Evolutionary conservation across 768 basidiomycete genomes (phyloP), one percentile per base, ranked within the genome.

Genomic region (Suillus alpinus): DNA sequence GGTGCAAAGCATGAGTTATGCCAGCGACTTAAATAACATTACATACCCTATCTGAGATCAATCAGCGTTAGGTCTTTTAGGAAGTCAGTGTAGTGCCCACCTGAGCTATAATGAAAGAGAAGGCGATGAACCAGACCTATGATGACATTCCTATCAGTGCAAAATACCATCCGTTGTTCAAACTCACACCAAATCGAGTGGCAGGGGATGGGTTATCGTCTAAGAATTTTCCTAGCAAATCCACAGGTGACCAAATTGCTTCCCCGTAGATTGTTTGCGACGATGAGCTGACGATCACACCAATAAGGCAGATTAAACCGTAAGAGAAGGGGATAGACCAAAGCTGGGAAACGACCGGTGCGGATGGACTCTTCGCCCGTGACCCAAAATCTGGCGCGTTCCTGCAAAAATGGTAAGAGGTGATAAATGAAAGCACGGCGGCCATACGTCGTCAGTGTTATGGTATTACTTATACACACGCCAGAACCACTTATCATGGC

Each of bases 391-490:
- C 86, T 34, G 84, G 85, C 0, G 84, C 86, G 67, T 87, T 87
- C 20, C 83, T 86, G 53, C 40, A 40, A 7, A 29, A 9, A 32
- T 58, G n/a, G 16, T 37, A 59, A 43, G 59, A 60, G 10, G 49
- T 9, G 6, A 52, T 41, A 36, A 29, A 43, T 44, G 26, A 62
- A 36, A 47, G 39, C 20, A 57, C 13, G 9, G 14, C 55, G 39
- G 6, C 70, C 80, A 51, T 77, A 84, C 82, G 83, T 84, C 65
- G 87, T 77, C 60, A 89, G 78, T 12, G 87, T 88, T 39, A 83
- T 84, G 85, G 88, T 85, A 74, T 89, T 90, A 74, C 83, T 85
- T 69, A 92, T 86, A 70, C 86, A 88, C 36, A 81, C 83, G 83
- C 86, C 86, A 59, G 86, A 67, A 67, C 81, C 81, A n/a, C 76